These are phyloP conservation scores for Alternaria sp. DNA, from an alignment of 2,329 filamentous ascomycete species.

Conservation along the genomic window DNA sequence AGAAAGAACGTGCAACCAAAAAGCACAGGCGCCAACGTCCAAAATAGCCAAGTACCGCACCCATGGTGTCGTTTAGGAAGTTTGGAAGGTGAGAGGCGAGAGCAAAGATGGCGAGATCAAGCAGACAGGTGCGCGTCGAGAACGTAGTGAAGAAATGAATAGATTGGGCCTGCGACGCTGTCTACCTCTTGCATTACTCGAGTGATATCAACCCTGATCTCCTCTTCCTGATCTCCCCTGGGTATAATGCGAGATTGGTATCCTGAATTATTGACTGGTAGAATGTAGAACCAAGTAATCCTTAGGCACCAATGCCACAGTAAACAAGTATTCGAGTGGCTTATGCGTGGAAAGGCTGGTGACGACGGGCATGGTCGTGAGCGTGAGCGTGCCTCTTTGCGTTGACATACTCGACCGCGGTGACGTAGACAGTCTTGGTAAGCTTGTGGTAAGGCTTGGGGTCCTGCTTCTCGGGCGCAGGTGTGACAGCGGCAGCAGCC, in stretches of 20 bases:
- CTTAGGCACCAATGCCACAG: conserved; percentile 28
- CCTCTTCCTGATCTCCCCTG: conserved; percentile 28
- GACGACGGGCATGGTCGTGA: conserved; percentile 37
- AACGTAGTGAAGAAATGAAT: conserved; percentile 38
- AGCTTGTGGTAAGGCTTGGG: conserved; percentile 7
- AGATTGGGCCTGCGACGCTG: conserved; percentile 46
- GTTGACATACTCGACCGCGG: conserved; percentile 39
- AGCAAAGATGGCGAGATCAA: conserved; percentile 22
- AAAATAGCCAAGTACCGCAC: not conserved
- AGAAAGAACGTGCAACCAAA: conserved; percentile 29
- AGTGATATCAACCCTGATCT: conserved; percentile 28
- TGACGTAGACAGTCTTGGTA: conserved; percentile 42
- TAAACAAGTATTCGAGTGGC: conserved; percentile 19
- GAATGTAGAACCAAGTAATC: conserved; percentile 28
- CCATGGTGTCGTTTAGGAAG: conserved; percentile 5
- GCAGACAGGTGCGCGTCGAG: conserved; percentile 36
- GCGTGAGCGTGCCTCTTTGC: conserved; percentile 44
- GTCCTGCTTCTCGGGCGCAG: conserved; percentile 19
- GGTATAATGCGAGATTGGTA: conserved; percentile 40
- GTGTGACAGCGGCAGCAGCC: conserved; percentile 32
- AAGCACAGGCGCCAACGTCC: conserved; percentile 16
- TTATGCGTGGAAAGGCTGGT: conserved; percentile 44
- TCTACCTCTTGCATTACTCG: conserved; percentile 46
- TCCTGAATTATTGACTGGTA: conserved; percentile 31
- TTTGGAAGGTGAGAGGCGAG: conserved; percentile 10